These are phyloP conservation scores for Annona cherimola DNA, from an alignment of 164 flowering plant species.

Conservation along the genomic window DNA sequence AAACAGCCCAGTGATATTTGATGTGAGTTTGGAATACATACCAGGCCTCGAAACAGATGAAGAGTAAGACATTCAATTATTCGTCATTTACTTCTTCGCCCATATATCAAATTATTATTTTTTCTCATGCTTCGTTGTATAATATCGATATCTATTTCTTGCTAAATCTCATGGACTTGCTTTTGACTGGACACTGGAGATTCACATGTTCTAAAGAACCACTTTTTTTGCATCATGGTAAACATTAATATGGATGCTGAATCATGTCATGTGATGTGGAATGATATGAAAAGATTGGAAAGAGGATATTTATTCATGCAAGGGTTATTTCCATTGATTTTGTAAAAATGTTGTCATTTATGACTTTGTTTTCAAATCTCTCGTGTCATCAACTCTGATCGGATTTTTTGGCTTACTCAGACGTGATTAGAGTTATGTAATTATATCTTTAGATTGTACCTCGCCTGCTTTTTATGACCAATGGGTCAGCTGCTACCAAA, in stretches of 20 bases:
- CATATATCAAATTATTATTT: neutral
- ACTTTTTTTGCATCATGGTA: neutral
- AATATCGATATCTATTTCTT: neutral
- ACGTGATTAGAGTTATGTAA: too few species aligned
- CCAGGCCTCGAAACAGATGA: slow-evolving; percentile 88
- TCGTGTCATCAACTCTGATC: too few species aligned
- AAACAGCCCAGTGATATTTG: slow-evolving; percentile 80
- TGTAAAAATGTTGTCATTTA: too few species aligned
- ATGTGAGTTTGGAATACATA: slow-evolving; percentile 84
- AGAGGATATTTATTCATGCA: too few species aligned
- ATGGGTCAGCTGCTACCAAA: too few species aligned
- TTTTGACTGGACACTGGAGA: neutral
- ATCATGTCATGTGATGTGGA: neutral
- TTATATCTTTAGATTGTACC: too few species aligned
- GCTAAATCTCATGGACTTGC: neutral
- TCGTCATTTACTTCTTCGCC: neutral
- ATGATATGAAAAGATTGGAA: too few species aligned
- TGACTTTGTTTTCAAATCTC: too few species aligned
- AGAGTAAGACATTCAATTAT: slow-evolving; percentile 27
- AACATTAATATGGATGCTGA: neutral
- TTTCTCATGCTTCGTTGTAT: neutral
- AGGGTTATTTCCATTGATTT: too few species aligned
- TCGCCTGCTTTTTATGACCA: too few species aligned
- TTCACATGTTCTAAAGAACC: neutral
- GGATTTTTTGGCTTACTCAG: too few species aligned